A percentile compares a stretch with the other conserved stretches of the same genome.
These are phyloP conservation scores for Porodaedalea pini DNA, from an alignment of 1,284 basidiomycete genomes.

Conservation along the genomic window DNA sequence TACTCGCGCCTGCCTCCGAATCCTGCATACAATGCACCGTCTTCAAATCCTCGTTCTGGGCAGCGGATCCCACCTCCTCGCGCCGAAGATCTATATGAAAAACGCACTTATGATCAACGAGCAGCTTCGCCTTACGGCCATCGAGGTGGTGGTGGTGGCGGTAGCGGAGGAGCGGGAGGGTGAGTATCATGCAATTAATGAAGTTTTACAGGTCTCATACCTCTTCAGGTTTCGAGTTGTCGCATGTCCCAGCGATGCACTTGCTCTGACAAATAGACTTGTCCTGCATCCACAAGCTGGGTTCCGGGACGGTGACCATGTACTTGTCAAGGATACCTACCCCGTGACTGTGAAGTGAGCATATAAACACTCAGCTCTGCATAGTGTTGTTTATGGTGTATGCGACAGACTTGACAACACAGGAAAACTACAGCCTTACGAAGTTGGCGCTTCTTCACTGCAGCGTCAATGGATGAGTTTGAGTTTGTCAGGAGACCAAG, in stretches of 20 bases:
- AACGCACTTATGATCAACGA: constrained; percentile 45
- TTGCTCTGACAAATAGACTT: constrained; percentile 81
- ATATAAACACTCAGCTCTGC: no score
- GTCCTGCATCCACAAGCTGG: constrained; percentile 70
- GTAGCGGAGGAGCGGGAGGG: constrained; percentile 9
- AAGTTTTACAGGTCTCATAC: not conserved
- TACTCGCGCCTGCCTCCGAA: constrained; percentile 49
- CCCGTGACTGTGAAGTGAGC: constrained; percentile 71
- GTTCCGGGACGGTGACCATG: constrained; percentile 70
- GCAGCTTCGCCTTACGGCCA: constrained; percentile 32
- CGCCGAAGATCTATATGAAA: constrained; percentile 60
- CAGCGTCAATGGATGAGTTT: constrained; percentile 87
- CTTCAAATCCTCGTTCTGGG: constrained; percentile 10
- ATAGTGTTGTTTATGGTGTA: no score
- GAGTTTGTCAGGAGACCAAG: constrained; percentile 72
- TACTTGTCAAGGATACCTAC: constrained; percentile 67
- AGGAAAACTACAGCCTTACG: constrained; percentile 56
- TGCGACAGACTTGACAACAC: constrained; percentile 74
- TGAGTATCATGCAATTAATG: not conserved
- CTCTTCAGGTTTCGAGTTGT: constrained; percentile 53
- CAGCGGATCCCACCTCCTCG: constrained; percentile 34
- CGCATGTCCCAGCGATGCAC: constrained; percentile 52
- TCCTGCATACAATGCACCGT: constrained; percentile 19
- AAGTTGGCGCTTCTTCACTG: constrained; percentile 63
- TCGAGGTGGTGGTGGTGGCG: constrained; percentile 32